These are phyloP conservation scores for Colletotrichum cereale DNA, from an alignment of 2,329 filamentous ascomycete species.

Conservation along the genomic window DNA sequence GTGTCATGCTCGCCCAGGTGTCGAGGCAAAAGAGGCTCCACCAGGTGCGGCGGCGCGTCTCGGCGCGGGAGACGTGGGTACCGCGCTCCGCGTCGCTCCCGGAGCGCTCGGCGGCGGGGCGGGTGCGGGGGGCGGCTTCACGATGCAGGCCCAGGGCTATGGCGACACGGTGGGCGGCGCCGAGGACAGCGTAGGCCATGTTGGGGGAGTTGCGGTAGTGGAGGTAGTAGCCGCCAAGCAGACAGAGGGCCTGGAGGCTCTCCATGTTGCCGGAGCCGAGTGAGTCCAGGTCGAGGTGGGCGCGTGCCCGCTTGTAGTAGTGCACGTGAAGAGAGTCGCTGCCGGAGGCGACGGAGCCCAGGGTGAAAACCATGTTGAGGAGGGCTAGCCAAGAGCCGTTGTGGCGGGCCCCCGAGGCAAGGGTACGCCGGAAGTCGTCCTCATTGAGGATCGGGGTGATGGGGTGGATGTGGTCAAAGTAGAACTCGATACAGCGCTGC, in stretches of 20 bases:
- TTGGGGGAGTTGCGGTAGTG: constrained; percentile 45
- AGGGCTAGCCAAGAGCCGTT: constrained; percentile 71
- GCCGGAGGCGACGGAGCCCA: constrained; percentile 70
- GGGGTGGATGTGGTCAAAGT: constrained; percentile 71
- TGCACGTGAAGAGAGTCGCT: constrained; percentile 67
- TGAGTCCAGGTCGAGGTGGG: constrained; percentile 66
- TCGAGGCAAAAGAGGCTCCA: constrained; percentile 59
- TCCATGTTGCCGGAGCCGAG: constrained; percentile 58
- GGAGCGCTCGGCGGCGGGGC: constrained; percentile 1
- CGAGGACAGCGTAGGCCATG: constrained; percentile 43
- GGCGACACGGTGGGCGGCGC: constrained; percentile 41
- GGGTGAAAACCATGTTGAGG: constrained; percentile 72
- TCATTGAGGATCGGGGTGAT: constrained; percentile 73
- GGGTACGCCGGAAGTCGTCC: constrained; percentile 58
- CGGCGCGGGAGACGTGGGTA: constrained; percentile 37
- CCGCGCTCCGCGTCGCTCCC: constrained; percentile 12
- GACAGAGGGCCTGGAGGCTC: constrained; percentile 42
- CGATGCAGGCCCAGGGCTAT: constrained; percentile 43
- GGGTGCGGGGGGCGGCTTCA: constrained; percentile 26
- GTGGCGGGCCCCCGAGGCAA: constrained; percentile 57
- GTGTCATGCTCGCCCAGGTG: constrained; percentile 57
- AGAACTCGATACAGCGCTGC: constrained; percentile 65
- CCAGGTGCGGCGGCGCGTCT: constrained; percentile 56
- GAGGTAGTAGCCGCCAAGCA: constrained; percentile 43
- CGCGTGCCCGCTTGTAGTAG: constrained; percentile 68